phyloP scores from a whole-genome alignment of 352 stramenopile genomes.

The Phytophthora agathidicida region DNA sequence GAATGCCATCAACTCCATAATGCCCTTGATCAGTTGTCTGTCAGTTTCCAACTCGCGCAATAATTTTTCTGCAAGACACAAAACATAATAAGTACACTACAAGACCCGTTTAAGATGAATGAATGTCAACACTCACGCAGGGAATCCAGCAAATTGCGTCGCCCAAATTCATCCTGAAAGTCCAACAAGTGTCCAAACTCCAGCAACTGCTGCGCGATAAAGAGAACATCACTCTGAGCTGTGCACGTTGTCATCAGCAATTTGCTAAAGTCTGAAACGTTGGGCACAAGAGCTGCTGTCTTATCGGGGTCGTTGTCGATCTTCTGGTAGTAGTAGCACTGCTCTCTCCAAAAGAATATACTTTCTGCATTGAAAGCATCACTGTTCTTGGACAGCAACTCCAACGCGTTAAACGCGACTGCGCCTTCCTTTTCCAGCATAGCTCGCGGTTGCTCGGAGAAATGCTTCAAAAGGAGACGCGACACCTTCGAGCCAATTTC shows the following conservation, averaged over 20 bases:
- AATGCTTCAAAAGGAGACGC: constrained; percentile 52
- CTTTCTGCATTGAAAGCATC: constrained; percentile 53
- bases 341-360: constrained; percentile 84
- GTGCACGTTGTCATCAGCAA: constrained; percentile 58
- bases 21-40: constrained; percentile 57
- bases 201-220: constrained; percentile 75
- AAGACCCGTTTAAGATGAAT: not conserved
- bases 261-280: constrained; percentile 77
- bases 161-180: constrained; percentile 83
- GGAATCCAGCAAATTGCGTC: constrained; percentile 67
- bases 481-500: constrained; percentile 57
- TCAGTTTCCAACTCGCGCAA: constrained; percentile 65
- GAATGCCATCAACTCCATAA: constrained; percentile 82
- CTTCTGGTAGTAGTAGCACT: constrained; percentile 77
- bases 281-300: constrained; percentile 53
- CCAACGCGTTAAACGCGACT: constrained; percentile 50
- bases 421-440: constrained; percentile 35
- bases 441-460: constrained; percentile 41
- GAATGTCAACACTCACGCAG: constrained; percentile 54
- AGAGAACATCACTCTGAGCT: constrained; percentile 54
- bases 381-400: constrained; percentile 47
- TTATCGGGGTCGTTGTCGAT: constrained; percentile 67
- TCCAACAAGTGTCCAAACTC: constrained; percentile 68
- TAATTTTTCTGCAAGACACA: constrained; percentile 50
- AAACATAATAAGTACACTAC: not conserved